Evolutionary conservation across 768 basidiomycete genomes (phyloP), one percentile per base, ranked within the genome.

Genomic region (Hygrophorus russula): DNA sequence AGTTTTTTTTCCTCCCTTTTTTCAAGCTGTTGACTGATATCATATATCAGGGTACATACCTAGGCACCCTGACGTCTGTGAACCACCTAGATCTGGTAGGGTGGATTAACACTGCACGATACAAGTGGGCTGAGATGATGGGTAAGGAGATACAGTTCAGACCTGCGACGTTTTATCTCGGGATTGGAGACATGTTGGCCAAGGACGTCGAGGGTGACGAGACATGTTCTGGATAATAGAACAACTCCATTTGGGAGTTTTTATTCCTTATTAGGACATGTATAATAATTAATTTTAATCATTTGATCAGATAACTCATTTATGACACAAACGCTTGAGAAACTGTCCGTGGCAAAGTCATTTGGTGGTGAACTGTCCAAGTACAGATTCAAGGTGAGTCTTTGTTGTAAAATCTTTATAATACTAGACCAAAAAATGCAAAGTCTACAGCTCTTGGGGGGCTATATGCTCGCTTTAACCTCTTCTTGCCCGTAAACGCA

Each of bases 51-150:
- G 96, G 96, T 30, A 90, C 82, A 13, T 97, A 98, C 57, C 74
- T 89, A 40, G 96, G 92, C n/a, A 98, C 94, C 2, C 67, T 99
- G 14, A 70, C 76, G 30, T 73, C 84, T 45, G 96, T 96, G 12
- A 94, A 89, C 53, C 96, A 99, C 57, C 74, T 94, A 29, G 88
- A 90, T 56, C 74, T 89, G 30, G 88, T 96, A 9, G 91, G 93
- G 5, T 97, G 93, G 94, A 82, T 90, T 39, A 93, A 92, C 59
- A 72, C 79, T 5, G 84, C 89, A 1, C 68, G 85, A 24, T 94
- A 88, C 61, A 88, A 88, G 55, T 86, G 88, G 75, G 83, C 89
- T 0, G 80, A 84, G 54, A 84, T 92, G 61, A 79, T 76, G 52
- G 96, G 93, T 9, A 82, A 79, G 44, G 82, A 89, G 49, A 90